Conservation (phyloP, 2,329 filamentous ascomycete species). For the Scytalidium sp. region DNA sequence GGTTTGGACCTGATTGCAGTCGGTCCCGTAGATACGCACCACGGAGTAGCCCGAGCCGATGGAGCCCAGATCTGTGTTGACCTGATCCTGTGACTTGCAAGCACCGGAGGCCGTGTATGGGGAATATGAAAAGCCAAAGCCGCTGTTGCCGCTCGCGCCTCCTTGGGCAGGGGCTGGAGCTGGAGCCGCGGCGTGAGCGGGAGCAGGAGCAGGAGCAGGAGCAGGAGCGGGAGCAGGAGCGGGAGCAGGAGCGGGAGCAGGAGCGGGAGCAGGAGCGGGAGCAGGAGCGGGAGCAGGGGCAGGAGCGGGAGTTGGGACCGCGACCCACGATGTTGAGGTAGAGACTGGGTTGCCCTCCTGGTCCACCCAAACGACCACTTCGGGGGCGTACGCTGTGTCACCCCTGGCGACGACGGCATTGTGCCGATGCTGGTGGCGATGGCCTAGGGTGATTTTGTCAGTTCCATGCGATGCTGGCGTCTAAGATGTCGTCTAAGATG, state of each 20-base stretch:
- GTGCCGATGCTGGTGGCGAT: constrained; percentile 22
- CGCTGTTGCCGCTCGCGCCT: constrained; percentile 7
- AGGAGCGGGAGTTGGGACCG: constrained; percentile 11
- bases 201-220: neutral
- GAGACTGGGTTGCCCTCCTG: constrained; percentile 49
- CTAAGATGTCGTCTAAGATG: neutral
- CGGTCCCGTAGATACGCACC: constrained; percentile 76
- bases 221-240: neutral
- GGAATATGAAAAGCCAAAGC: constrained; percentile 53
- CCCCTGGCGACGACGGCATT: constrained; percentile 29
- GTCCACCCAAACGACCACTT: constrained; percentile 60
- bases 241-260: constrained; percentile 3
- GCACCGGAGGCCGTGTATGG: constrained; percentile 52
- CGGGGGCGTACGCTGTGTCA: constrained; percentile 35
- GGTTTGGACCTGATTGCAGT: constrained; percentile 69
- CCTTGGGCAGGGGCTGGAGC: neutral
- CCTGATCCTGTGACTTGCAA: constrained; percentile 65
- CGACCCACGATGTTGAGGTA: constrained; percentile 29
- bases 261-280: constrained; percentile 2
- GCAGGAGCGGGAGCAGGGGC: constrained; percentile 10
- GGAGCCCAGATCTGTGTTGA: constrained; percentile 61
- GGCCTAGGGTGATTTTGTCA: constrained; percentile 5
- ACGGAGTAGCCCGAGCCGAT: constrained; percentile 53
- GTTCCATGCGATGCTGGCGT: no score
- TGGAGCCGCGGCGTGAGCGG: constrained; percentile 1